phyloP scores from a whole-genome alignment of 805 yeast genomes.

The Wickerhamomyces xylosicus region DNA sequence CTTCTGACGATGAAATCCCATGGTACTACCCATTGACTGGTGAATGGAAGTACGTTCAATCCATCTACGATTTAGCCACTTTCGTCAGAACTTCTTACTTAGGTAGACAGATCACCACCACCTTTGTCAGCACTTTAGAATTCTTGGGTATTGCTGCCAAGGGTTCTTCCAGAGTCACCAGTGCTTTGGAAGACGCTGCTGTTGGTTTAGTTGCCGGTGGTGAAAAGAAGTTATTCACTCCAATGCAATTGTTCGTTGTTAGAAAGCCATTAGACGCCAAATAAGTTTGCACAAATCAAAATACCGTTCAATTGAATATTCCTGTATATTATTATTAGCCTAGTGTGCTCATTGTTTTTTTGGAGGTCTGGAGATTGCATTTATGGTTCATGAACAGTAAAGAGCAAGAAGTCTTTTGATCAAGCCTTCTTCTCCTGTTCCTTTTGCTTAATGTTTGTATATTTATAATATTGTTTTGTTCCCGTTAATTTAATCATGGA shows the following conservation, averaged over 20 bases:
- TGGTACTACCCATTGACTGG: conserved; percentile 98
- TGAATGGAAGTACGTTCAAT: conserved; percentile 81
- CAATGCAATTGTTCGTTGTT: conserved; percentile 91
- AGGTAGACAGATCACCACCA: conserved; percentile 83
- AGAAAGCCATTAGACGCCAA: conserved; percentile 52
- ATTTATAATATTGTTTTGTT: no score
- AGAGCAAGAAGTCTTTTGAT: not conserved
- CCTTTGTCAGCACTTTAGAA: conserved; percentile 74
- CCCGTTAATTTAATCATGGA: no score
- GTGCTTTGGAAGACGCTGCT: conserved; percentile 94
- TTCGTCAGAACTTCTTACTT: conserved; percentile 77
- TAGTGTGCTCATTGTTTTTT: no score
- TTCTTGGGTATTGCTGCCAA: conserved; percentile 81
- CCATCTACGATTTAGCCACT: conserved; percentile 67
- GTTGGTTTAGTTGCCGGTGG: conserved; percentile 93
- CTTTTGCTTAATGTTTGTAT: not conserved
- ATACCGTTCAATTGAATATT: not conserved
- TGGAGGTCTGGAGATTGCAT: not conserved
- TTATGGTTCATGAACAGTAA: no score
- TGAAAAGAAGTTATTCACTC: conserved; percentile 80
- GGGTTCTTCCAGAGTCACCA: conserved; percentile 84
- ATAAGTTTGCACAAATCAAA: not conserved
- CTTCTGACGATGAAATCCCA: conserved; percentile 72
- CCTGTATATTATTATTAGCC: not conserved
- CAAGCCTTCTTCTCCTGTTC: not conserved